A percentile compares a stretch with the other conserved stretches of the same genome.
phyloP scores from a whole-genome alignment of 495 filamentous ascomycete species.

The Tuber microsphaerosporum region DNA sequence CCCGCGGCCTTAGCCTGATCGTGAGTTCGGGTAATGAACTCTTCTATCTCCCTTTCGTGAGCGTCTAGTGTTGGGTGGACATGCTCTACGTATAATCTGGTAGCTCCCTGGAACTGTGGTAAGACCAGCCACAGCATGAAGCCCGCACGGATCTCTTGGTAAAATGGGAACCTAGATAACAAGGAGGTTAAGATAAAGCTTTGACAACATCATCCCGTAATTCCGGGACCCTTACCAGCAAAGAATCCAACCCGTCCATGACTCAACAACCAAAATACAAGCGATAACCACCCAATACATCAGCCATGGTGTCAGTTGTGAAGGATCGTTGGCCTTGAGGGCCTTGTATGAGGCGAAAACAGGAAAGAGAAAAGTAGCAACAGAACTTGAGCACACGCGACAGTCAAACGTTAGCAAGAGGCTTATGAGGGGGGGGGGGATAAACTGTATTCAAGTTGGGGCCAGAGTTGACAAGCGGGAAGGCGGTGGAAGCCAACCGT shows the following conservation, averaged over 20 bases:
- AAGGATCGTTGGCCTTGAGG: slow-evolving; percentile 82
- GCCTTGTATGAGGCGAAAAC: slow-evolving; percentile 98
- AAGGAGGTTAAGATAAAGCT: slow-evolving; percentile 16
- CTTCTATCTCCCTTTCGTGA: slow-evolving; percentile 85
- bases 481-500: slow-evolving; percentile 3
- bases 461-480: background rate
- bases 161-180: slow-evolving; percentile 72
- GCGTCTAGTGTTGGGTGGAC: slow-evolving; percentile 80
- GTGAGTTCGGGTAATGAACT: slow-evolving; percentile 73
- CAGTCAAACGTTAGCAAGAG: slow-evolving; percentile 26
- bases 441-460: slow-evolving; percentile 5
- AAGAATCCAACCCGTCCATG: slow-evolving; percentile 77
- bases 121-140: slow-evolving; percentile 93
- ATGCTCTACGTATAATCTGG: slow-evolving; percentile 71
- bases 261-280: slow-evolving; percentile 72
- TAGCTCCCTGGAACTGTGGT: slow-evolving; percentile 90
- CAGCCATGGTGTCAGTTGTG: slow-evolving; percentile 92
- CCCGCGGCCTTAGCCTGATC: slow-evolving; percentile 73
- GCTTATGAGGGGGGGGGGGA: background rate
- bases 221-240: slow-evolving; percentile 54
- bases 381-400: slow-evolving; percentile 52
- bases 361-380: slow-evolving; percentile 88
- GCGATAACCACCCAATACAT: slow-evolving; percentile 98
- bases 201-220: background rate
- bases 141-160: slow-evolving; percentile 78